Conservation (phyloP, 768 basidiomycete genomes). For the Fomitopsis pulvina region DNA sequence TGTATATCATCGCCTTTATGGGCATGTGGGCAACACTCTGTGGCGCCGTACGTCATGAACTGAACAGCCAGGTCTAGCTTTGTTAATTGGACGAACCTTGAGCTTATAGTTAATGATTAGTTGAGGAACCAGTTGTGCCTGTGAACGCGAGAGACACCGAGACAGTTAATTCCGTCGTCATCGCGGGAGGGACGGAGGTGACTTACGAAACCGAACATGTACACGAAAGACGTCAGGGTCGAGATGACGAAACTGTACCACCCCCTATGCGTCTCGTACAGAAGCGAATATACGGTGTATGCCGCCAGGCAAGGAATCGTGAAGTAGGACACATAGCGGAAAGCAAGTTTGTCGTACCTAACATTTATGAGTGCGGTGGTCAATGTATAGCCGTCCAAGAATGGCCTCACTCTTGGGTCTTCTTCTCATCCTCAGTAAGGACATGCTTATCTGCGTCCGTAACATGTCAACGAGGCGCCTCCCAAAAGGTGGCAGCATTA, state of each 20-base stretch:
- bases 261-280: constrained; percentile 80
- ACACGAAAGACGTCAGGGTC: constrained; percentile 88
- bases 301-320: constrained; percentile 74
- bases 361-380: neutral
- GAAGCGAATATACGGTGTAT: constrained; percentile 74
- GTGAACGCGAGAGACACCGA: constrained; percentile 12
- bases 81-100: constrained; percentile 47
- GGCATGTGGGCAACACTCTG: constrained; percentile 97
- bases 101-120: constrained; percentile 97
- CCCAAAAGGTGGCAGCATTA: constrained; percentile 26
- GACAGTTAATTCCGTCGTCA: constrained; percentile 11
- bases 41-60: neutral
- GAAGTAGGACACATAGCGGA: constrained; percentile 90
- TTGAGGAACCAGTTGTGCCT: constrained; percentile 84
- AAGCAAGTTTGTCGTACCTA: constrained; percentile 88
- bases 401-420: constrained; percentile 84
- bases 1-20: constrained; percentile 98
- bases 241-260: constrained; percentile 97
- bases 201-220: constrained; percentile 98
- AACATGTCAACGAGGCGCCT: constrained; percentile 7
- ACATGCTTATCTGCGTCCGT: constrained; percentile 76
- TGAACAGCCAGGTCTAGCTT: constrained; percentile 1
- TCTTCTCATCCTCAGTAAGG: constrained; percentile 94
- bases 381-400: neutral
- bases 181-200: constrained; percentile 9